Evolutionary conservation across 176 grass and related monocot species (phyloP).

Genomic region (Ensete glaucum): DNA sequence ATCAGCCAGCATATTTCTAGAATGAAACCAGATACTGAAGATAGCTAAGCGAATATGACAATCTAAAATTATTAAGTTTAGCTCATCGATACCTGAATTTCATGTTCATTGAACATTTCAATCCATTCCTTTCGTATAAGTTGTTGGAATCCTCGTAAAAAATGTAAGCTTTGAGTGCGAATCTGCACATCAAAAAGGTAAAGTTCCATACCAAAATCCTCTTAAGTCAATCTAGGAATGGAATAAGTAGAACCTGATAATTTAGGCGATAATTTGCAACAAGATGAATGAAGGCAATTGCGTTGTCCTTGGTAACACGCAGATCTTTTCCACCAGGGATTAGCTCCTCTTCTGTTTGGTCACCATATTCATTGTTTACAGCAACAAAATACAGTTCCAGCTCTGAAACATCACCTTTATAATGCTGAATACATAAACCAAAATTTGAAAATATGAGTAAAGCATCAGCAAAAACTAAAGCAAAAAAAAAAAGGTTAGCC

Average conservation of each 20-base stretch:
- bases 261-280: constrained; percentile 86
- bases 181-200: constrained; percentile 48
- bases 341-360: constrained; percentile 92
- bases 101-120: constrained; percentile 96
- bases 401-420: constrained; percentile 69
- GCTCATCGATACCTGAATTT: constrained; percentile 63
- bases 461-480: not conserved
- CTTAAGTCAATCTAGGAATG: not conserved
- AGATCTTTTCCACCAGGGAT: constrained; percentile 69
- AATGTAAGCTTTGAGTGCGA: constrained; percentile 75
- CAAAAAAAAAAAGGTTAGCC: not conserved
- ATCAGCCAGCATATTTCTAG: no score
- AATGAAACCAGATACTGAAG: no score
- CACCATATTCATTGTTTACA: constrained; percentile 95
- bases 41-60: no score
- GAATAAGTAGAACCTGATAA: constrained; percentile 53
- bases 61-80: no score
- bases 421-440: constrained; percentile 43
- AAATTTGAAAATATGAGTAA: not conserved
- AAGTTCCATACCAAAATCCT: constrained; percentile 8
- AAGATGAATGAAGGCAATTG: constrained; percentile 97
- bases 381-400: constrained; percentile 97
- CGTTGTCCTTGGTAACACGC: constrained; percentile 89
- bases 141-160: constrained; percentile 91
- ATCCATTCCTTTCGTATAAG: constrained; percentile 96